These are phyloP conservation scores for Conticribra weissflogii DNA, from an alignment of 108 stramenopile genomes.

Conservation along the genomic window DNA sequence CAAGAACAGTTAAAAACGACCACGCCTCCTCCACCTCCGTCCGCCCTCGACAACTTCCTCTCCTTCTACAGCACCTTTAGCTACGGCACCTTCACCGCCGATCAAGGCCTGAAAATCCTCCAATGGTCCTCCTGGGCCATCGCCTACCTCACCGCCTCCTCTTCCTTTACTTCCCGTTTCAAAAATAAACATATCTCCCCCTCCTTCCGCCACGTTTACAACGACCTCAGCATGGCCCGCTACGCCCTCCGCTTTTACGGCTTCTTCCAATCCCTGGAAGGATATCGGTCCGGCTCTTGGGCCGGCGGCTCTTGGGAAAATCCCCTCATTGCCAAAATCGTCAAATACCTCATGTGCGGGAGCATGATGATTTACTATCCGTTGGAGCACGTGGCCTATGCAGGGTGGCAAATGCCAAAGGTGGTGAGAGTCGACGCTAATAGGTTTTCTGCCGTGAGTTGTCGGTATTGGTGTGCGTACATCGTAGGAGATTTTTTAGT, in stretches of 20 bases:
- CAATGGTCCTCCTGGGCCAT: constrained; percentile 74
- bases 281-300: constrained; percentile 64
- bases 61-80: constrained; percentile 27
- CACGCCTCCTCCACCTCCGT: constrained; percentile 17
- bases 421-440: constrained; percentile 51
- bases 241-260: constrained; percentile 71
- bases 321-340: constrained; percentile 48
- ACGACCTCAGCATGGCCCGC: constrained; percentile 65
- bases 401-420: constrained; percentile 68
- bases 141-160: constrained; percentile 42
- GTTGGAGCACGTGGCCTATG: constrained; percentile 73
- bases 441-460: constrained; percentile 61
- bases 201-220: constrained; percentile 49
- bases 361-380: constrained; percentile 81
- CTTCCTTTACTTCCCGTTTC: too few species aligned
- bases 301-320: constrained; percentile 42
- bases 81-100: constrained; percentile 45
- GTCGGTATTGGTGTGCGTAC: constrained; percentile 73
- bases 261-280: constrained; percentile 68
- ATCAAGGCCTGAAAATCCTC: constrained; percentile 69
- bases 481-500: constrained; percentile 62
- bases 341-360: constrained; percentile 69
- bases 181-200: constrained; percentile 21
- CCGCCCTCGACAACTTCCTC: constrained; percentile 31
- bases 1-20: neutral